Conservation (phyloP, 257 asterid species). For the Petrea volubilis region DNA sequence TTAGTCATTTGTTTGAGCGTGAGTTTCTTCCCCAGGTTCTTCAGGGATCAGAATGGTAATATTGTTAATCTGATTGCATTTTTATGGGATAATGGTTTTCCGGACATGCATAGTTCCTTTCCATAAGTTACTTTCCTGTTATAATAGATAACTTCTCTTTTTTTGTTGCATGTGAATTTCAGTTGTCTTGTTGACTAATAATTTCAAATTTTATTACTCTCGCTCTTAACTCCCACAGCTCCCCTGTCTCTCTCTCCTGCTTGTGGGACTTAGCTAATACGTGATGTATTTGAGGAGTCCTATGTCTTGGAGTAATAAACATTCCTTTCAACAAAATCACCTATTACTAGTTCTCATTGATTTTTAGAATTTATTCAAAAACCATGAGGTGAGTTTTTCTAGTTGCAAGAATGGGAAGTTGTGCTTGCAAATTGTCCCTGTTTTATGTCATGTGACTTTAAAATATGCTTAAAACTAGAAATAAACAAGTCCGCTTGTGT, state of each 20-base stretch:
- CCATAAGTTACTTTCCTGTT: slow-evolving; percentile 7
- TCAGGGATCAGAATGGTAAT: slow-evolving; percentile 70
- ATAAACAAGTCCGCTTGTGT: neutral
- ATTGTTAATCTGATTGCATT: slow-evolving; percentile 6
- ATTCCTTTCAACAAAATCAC: neutral
- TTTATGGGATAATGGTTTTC: slow-evolving; percentile 2
- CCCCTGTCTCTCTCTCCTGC: neutral
- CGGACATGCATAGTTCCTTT: slow-evolving; percentile 3
- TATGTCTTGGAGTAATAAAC: neutral
- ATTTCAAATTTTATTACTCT: neutral
- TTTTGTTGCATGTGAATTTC: neutral
- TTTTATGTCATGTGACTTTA: neutral
- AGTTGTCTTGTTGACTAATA: neutral
- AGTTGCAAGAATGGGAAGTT: neutral
- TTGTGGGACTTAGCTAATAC: neutral
- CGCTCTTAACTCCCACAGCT: neutral
- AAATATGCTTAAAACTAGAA: neutral
- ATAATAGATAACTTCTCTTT: neutral
- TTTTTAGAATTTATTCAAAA: neutral
- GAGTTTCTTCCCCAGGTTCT: slow-evolving; percentile 83
- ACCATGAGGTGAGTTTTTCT: neutral
- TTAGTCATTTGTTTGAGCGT: slow-evolving; percentile 89
- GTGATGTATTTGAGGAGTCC: neutral
- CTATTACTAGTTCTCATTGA: neutral
- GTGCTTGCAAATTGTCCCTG: neutral